Base-by-base conservation (phyloP, 192 early-diverging fungal genomes). In the Dissophora globulifera region DNA sequence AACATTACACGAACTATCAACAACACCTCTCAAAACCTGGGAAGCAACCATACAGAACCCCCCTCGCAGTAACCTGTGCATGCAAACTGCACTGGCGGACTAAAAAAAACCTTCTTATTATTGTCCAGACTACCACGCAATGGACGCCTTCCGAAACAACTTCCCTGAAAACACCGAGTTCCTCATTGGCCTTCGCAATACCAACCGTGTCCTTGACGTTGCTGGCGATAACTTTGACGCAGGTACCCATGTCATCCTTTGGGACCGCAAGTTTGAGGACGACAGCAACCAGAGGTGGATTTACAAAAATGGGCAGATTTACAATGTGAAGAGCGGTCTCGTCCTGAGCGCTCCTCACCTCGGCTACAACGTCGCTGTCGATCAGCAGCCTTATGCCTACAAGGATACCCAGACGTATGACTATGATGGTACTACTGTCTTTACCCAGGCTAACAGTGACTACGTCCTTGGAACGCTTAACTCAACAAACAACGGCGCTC, bases 231-330 rank as follows among this genome's bases (percentile, higher is more conserved):
- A 0, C 50, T 6, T 26, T 20, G 61, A 63, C 23, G 1, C 38
- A 11, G 61, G 61, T 13, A 26, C 61, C 2, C 25, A 51, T 26
- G 31, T 63, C 27, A 63, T 63, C 29, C 26, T 63, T 48, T 63
- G 38, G 33, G 11, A 16, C 49, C 38, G 40, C 20, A 29, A 40
- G 6, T 0, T 4, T 19, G 19, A 27, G n/a, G 58, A 61, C 27
- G 45, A 20, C 25, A 50, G 41, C 49, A 63, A 63, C 50, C 61
- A 63, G 19, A 63, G 43, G 50, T 63, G 61, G 61, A 17, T 53
- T 50, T 53, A 63, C 27, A 29, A 63, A 11, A 29, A 53, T 12
- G 40, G 40, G 7, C 50, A 53, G 40, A 32, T 63, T 46, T 42
- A 27, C 33, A 63, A 63, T 50, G 5, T 42, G 46, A 51, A 63